Evolutionary conservation across 2,329 filamentous ascomycete species (phyloP), one percentile per base, ranked within the genome.

Genomic region (Paracamarosporium sp.): DNA sequence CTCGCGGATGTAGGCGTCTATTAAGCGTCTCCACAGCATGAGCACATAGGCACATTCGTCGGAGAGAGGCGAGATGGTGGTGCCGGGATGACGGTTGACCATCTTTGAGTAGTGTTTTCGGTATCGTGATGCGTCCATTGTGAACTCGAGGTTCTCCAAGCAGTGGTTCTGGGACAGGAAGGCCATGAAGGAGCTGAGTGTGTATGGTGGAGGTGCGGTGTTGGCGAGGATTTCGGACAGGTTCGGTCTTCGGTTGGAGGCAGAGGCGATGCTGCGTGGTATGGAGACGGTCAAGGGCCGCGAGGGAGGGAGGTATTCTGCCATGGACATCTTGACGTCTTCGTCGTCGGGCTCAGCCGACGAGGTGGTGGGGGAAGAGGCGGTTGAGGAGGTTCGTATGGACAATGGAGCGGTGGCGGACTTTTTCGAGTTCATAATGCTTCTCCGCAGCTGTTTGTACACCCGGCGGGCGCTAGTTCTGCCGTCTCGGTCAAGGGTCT

Each of bases 121-220:
- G 74, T 98, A 99, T 59, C 92, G 86, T 56, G 93, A 90, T 22
- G 94, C 91, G 75, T 97, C 95, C 83, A 97, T 90, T 38, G 93
- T 97, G 76, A 99, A 99, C 74, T 98, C 95, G 36, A 99, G 83
- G 1, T 93, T 97, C 78, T 99, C 95, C 63, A 98, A 82, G 74
- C 95, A 99, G 78, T 98, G 94, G 71, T 98, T 98, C 72, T 96
- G 93, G 1, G 94, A 97, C 4, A 98, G 85, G 71, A 96, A 98
- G 55, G 93, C 93, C 87, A 95, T 98, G 78, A 98, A 98, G 30
- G 94, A 94, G 59, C 88, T 89, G 8, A 97, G 83, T 0, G 93
- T 97, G 85, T 92, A 98, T 65, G 95, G 95, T 38, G 92, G 88
- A 8, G 91, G 88, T 33, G 95, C 91, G 43, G 86, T 87, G 78